A percentile compares a stretch with the other conserved stretches of the same genome.
Conservation (phyloP, 352 stramenopile genomes). For the Thraustochytrium striatum region DNA sequence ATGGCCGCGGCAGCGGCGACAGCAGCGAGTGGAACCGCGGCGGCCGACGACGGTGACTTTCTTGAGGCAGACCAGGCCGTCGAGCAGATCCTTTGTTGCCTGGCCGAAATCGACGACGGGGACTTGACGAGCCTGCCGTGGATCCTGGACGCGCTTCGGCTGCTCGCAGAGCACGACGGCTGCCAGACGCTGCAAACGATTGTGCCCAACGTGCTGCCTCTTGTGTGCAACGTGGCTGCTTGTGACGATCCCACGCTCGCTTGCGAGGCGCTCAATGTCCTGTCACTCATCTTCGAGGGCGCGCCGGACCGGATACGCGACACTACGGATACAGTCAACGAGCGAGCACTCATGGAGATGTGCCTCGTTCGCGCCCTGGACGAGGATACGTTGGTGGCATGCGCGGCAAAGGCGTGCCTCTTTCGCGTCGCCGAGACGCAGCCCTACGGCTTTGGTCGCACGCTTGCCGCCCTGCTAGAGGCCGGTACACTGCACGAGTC, state of each 20-base stretch:
- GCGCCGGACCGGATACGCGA: constrained; percentile 3
- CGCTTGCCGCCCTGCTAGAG: constrained; percentile 28
- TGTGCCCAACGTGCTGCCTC: constrained; percentile 20
- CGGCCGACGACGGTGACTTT: constrained; percentile 3
- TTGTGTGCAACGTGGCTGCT: constrained; percentile 40
- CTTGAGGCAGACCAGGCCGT: constrained; percentile 42
- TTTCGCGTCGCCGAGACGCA: constrained; percentile 26
- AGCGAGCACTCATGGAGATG: constrained; percentile 46
- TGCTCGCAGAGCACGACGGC: constrained; percentile 35
- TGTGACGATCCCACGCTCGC: constrained; percentile 35
- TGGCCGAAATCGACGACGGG: constrained; percentile 41
- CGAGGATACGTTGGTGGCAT: neutral
- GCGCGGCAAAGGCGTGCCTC: constrained; percentile 10
- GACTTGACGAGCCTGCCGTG: constrained; percentile 44
- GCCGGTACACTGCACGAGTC: constrained; percentile 37
- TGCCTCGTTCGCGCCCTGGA: constrained; percentile 27
- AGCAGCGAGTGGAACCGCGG: neutral
- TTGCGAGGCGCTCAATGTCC: constrained; percentile 12
- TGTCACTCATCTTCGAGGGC: constrained; percentile 8
- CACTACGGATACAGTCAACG: constrained; percentile 29
- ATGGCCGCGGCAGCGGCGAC: neutral
- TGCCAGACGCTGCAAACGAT: constrained; percentile 10
- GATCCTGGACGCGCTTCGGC: neutral
- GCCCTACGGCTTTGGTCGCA: constrained; percentile 43
- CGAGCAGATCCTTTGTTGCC: constrained; percentile 41